Percentiles rank a stretch among this genome's conserved stretches.
phyloP scores from a whole-genome alignment of 495 filamentous ascomycete species.

The Tuber indicum region DNA sequence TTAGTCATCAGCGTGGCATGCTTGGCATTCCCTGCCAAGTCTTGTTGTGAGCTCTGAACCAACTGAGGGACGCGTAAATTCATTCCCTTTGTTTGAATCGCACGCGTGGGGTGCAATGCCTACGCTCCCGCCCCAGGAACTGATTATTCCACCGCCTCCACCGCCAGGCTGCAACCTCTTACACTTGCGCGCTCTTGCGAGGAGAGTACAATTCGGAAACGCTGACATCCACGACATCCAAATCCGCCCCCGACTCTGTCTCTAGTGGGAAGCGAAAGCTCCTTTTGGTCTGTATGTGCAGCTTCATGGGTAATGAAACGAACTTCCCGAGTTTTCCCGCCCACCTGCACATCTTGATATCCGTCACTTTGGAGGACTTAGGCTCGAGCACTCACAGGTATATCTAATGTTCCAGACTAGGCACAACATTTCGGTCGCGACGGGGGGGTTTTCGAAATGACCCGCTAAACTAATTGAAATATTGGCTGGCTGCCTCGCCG shows the following conservation, averaged over 20 bases:
- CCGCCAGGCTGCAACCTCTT: neutral
- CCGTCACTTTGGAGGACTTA: constrained; percentile 53
- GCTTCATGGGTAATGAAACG: constrained; percentile 84
- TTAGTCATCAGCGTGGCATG: too few species aligned
- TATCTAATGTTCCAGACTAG: constrained; percentile 87
- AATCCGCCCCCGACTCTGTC: neutral
- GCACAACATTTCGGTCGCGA: constrained; percentile 62
- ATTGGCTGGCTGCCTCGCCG: constrained; percentile 64
- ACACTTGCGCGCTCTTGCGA: neutral
- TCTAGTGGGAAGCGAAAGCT: constrained; percentile 49
- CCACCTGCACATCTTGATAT: constrained; percentile 73
- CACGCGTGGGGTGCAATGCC: too few species aligned
- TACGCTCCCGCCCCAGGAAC: neutral
- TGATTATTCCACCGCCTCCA: neutral
- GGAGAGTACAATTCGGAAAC: neutral
- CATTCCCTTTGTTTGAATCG: too few species aligned
- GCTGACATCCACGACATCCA: neutral
- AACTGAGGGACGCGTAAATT: too few species aligned
- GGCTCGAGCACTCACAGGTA: constrained; percentile 78
- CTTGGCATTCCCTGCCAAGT: too few species aligned
- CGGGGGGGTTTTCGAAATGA: constrained; percentile 78
- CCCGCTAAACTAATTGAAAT: neutral
- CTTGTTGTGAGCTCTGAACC: too few species aligned
- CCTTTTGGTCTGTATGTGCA: constrained; percentile 79
- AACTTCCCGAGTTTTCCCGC: constrained; percentile 82